Evolutionary conservation across 768 basidiomycete genomes (phyloP).

Genomic region (Leccinellum luteum): DNA sequence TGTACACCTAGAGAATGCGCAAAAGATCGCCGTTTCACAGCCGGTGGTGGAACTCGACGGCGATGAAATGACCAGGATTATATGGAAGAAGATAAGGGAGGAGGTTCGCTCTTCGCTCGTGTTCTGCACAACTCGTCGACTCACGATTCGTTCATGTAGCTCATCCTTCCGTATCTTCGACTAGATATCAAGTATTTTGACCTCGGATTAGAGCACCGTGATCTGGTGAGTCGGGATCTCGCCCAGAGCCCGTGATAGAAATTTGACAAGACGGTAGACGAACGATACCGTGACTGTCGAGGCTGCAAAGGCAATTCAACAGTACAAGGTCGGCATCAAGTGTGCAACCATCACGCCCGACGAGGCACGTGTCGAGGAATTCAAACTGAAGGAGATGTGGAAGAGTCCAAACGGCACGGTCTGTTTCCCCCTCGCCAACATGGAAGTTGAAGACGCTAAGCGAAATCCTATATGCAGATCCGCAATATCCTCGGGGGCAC

Average conservation of each 20-base stretch:
- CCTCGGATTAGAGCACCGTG: slow-evolving; percentile 91
- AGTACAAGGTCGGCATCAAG: slow-evolving; percentile 97
- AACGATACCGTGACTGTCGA: slow-evolving; percentile 92
- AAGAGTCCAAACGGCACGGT: slow-evolving; percentile 94
- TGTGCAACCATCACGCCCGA: slow-evolving; percentile 99
- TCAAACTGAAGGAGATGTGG: slow-evolving; percentile 99
- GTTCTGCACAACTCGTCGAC: background rate
- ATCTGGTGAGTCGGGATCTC: slow-evolving; percentile 52
- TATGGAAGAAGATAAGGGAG: slow-evolving; percentile 97
- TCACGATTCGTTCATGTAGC: slow-evolving; percentile 43
- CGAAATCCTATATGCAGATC: slow-evolving; percentile 55
- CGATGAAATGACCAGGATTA: slow-evolving; percentile 99
- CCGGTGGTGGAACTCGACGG: slow-evolving; percentile 95
- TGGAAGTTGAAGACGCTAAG: background rate
- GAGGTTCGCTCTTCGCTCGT: slow-evolving; percentile 55
- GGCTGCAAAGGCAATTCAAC: slow-evolving; percentile 89
- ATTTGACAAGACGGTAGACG: slow-evolving; percentile 51
- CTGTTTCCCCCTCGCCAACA: slow-evolving; percentile 26
- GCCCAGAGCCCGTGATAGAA: background rate
- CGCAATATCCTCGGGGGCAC: slow-evolving; percentile 98
- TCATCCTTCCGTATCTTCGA: slow-evolving; percentile 93
- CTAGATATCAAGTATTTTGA: slow-evolving; percentile 99
- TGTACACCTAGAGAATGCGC: slow-evolving; percentile 20
- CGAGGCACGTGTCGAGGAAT: slow-evolving; percentile 93
- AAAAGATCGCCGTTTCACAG: slow-evolving; percentile 78